phyloP scores from a whole-genome alignment of 2,329 filamentous ascomycete genomes.

The Pestalotiopsis sp. region DNA sequence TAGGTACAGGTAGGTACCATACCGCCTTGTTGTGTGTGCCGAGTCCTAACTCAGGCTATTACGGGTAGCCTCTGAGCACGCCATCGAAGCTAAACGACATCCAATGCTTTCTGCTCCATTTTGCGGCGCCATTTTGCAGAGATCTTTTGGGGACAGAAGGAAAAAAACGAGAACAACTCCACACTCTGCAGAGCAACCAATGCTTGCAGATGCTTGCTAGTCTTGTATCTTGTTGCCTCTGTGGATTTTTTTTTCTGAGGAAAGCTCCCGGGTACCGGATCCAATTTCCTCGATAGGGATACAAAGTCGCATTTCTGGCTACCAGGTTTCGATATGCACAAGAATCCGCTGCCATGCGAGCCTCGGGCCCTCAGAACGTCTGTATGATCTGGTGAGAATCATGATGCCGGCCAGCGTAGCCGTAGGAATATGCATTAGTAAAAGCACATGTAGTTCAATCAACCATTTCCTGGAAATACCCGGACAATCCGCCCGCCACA shows the following conservation, averaged over 20 bases:
- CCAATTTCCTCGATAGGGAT: conserved; percentile 10
- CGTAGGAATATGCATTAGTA: not conserved
- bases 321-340: not conserved
- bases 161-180: not conserved
- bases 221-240: not conserved
- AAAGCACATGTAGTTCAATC: conserved; percentile 6
- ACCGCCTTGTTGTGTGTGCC: conserved; percentile 1
- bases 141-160: not conserved
- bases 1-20: conserved; percentile 9
- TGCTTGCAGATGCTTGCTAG: not conserved
- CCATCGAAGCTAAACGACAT: conserved; percentile 32
- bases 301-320: not conserved
- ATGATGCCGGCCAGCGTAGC: not conserved
- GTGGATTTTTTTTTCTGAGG: not conserved
- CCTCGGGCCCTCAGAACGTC: not conserved
- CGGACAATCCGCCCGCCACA: not conserved
- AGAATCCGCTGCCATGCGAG: not conserved
- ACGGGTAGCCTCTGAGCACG: conserved; percentile 30
- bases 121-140: not conserved
- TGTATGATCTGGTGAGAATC: not conserved
- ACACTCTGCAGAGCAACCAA: conserved; percentile 9
- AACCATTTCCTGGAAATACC: not conserved
- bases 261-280: conserved; percentile 4
- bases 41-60: conserved; percentile 5
- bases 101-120: conserved; percentile 19